These are phyloP conservation scores for Myrica gale DNA, from an alignment of 306 rosid genomes.

Conservation along the genomic window DNA sequence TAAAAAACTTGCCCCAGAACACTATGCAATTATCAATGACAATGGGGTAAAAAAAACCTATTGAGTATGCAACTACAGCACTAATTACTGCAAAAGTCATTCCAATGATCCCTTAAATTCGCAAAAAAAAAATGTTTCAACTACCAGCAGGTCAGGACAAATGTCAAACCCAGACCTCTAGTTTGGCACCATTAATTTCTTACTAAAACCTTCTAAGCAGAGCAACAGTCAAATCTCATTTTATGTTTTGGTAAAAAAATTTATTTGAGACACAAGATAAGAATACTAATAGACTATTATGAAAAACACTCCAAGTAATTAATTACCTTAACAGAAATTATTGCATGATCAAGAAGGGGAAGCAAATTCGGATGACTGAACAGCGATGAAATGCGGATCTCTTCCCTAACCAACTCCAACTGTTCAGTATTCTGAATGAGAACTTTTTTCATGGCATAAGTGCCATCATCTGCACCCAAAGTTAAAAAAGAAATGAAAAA, in stretches of 20 bases:
- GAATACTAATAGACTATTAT: neutral
- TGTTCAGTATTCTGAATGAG: conserved; percentile 91
- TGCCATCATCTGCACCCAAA: conserved; percentile 71
- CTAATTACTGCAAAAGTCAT: neutral
- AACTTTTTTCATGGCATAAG: conserved; percentile 93
- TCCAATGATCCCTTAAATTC: neutral
- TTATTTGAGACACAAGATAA: neutral
- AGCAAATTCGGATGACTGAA: conserved; percentile 91
- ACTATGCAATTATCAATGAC: neutral
- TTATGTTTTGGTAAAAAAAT: neutral
- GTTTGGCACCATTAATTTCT: neutral
- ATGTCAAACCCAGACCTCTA: neutral
- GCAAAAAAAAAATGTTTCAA: neutral
- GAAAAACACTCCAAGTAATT: neutral
- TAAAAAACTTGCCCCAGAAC: neutral
- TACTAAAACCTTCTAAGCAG: neutral
- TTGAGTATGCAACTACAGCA: neutral
- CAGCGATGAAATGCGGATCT: conserved; percentile 90
- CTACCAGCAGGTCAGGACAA: neutral
- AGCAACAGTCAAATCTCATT: neutral
- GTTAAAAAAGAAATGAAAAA: neutral
- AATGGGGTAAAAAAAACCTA: neutral
- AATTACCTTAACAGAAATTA: conserved; percentile 81
- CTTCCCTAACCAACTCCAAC: conserved; percentile 91
- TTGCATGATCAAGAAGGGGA: conserved; percentile 98